Evolutionary conservation across 768 basidiomycete genomes (phyloP), one percentile per base, ranked within the genome.

Genomic region (Exidia glandulosa): DNA sequence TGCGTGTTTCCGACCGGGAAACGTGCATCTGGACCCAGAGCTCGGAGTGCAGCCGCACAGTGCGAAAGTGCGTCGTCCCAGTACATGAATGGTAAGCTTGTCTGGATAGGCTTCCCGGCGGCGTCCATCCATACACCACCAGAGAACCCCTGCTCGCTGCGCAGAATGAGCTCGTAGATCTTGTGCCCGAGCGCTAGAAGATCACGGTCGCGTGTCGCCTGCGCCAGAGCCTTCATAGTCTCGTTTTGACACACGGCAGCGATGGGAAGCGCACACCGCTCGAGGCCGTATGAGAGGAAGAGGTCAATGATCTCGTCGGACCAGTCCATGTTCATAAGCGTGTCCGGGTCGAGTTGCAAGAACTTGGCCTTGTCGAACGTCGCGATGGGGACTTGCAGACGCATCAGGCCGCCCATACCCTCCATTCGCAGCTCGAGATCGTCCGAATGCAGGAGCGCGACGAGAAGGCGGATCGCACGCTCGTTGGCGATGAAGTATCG

Each of bases 31-130:
- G 25, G 27, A 14, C 50, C 50, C 7, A 54, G 50, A 12, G 25
- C 50, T 13, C 27, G 23, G 6, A 86, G 77, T 29, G 79, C 83
- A 29, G 73, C 73, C 7, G 85, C 84, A 64, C 83, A 84, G 25
- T 75, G 70, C 4, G 85, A 83, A 3, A 87, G 71, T 0, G 84
- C 72, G 63, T 87, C 84, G 4, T 72, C 64, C 79, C 80, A 88
- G 71, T 74, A 74, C 30, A 62, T 76, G 71, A 87, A 87, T 0
- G 84, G 84, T 13, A 87, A 70, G 0, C 83, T 84, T 14, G 78
- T 41, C 58, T 78, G 76, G 30, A 74, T 66, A 2, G 67, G 66
- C 61, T 80, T n/a, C 12, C 77, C 19, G 56, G 83, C 72, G 58
- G 77, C 67, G 0, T 70, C 63, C 63, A 81, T 74, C 6, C 16